Evolutionary conservation across 495 filamentous ascomycete species (phyloP), one percentile per base, ranked within the genome.

Genomic region (Penicillium parvum): DNA sequence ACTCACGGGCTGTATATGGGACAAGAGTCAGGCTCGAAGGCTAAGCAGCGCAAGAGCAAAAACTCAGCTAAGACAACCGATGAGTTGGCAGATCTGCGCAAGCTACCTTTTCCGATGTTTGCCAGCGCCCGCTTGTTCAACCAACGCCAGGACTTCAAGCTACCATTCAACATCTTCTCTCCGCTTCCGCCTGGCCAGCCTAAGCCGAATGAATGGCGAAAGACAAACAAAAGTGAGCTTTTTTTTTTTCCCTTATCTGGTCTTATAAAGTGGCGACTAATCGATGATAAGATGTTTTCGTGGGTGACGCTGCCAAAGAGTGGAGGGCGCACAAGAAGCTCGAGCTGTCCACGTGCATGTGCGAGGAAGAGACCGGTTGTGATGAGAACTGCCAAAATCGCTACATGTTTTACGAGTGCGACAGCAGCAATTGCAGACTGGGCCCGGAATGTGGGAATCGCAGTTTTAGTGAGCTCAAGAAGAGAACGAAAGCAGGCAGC

Each of bases 321-420:
- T 96, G 92, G 91, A 87, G 85, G 57, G 87, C 85, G 49, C 79
- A 76, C 43, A 84, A 83, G 32, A 77, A 78, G 11, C 73, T 84
- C 43, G 84, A 88, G 42, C 73, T 86, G 26, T 90, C 84, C 16
- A 78, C 75, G 28, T 98, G 92, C 61, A 81, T 88, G 46, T 98
- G 92, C 63, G 77, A 69, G 8, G 69, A 75, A 28, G 83, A 86
- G 19, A 81, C 79, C 29, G 88, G 88, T 20, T 98, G 92, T 56
- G 88, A 82, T 49, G 89, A 95, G 38, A 72, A 83, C 47, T 98
- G 92, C 65, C 83, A 91, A 54, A 98, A 98, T 56, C 79, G 89
- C 32, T 87, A 86, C 66, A 96, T 97, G 88, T 81, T 92, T 43
- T 96, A 96, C 60, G 92, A 98, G 65, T 98, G 92, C 62, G 88